These are phyloP conservation scores for Hemerocallis citrina DNA, from an alignment of 106 monocot genomes.

Conservation along the genomic window DNA sequence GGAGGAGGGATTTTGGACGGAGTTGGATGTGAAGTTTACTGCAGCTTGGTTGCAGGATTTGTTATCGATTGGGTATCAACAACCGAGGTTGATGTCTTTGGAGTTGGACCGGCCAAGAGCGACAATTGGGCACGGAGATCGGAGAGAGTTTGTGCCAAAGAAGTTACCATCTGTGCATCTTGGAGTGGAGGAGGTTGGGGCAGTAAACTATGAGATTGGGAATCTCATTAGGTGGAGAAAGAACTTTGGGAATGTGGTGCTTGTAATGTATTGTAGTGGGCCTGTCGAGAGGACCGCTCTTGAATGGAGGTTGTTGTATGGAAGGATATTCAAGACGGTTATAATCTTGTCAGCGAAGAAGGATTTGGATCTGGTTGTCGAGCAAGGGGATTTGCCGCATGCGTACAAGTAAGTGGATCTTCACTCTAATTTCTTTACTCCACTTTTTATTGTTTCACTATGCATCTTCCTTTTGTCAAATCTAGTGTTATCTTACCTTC, in stretches of 20 bases:
- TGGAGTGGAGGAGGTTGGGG: conserved; percentile 82
- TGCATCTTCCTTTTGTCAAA: too few species aligned
- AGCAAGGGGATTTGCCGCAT: conserved; percentile 36
- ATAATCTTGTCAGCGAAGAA: conserved; percentile 67
- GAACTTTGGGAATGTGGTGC: conserved; percentile 87
- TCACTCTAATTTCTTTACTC: neutral
- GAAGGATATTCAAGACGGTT: conserved; percentile 94
- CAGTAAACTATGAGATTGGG: conserved; percentile 83
- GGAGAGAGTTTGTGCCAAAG: conserved; percentile 68
- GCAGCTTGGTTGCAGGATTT: conserved; percentile 92
- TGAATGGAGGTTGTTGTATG: conserved; percentile 97
- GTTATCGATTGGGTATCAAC: conserved; percentile 69
- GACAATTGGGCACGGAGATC: conserved; percentile 80
- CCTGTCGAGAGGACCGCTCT: conserved; percentile 73
- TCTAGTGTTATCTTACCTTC: too few species aligned
- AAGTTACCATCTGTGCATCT: conserved; percentile 90
- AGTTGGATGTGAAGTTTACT: conserved; percentile 68
- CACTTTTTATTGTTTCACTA: too few species aligned
- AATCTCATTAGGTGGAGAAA: conserved; percentile 93
- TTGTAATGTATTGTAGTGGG: conserved; percentile 62
- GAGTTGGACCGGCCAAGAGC: conserved; percentile 77
- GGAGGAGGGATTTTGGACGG: conserved; percentile 92
- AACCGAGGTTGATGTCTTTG: conserved; percentile 89
- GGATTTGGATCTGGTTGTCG: conserved; percentile 56
- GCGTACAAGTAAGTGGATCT: conserved; percentile 67